These are phyloP conservation scores for Parascedosporium putredinis DNA, from an alignment of 2,329 filamentous ascomycete genomes.

Conservation along the genomic window DNA sequence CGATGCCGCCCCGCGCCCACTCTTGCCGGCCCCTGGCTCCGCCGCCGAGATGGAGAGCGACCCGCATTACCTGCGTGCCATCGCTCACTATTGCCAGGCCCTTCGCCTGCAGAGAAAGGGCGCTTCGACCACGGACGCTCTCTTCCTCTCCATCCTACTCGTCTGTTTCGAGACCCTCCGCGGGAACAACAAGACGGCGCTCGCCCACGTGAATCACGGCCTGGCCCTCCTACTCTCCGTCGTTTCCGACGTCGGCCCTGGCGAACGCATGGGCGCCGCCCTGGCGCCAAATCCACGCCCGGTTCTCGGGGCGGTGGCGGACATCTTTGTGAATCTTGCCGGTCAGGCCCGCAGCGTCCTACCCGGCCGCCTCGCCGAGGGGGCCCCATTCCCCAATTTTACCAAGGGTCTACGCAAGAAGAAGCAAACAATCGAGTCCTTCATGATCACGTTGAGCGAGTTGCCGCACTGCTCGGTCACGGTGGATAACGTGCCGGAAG, in stretches of 20 bases:
- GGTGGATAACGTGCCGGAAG: slow-evolving; percentile 12
- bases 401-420: slow-evolving; percentile 12
- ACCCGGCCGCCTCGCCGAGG: slow-evolving; percentile 13
- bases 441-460: slow-evolving; percentile 16
- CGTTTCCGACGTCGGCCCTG: slow-evolving; percentile 16
- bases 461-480: slow-evolving; percentile 9
- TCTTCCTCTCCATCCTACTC: slow-evolving; percentile 22
- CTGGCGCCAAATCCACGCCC: slow-evolving; percentile 17
- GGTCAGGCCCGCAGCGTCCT: slow-evolving; percentile 16
- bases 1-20: slow-evolving; percentile 10
- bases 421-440: slow-evolving; percentile 18
- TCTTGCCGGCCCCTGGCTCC: background rate
- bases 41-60: slow-evolving; percentile 12
- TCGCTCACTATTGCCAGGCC: slow-evolving; percentile 24
- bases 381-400: slow-evolving; percentile 16
- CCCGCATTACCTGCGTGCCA: slow-evolving; percentile 19
- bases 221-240: slow-evolving; percentile 22
- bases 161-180: slow-evolving; percentile 22
- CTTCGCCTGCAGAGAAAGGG: slow-evolving; percentile 20
- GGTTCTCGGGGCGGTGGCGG: slow-evolving; percentile 15
- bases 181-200: slow-evolving; percentile 19
- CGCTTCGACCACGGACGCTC: slow-evolving; percentile 17
- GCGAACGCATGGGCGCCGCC: slow-evolving; percentile 8
- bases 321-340: slow-evolving; percentile 15
- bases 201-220: slow-evolving; percentile 26